Base-by-base conservation (phyloP, 306 rosid species). In the Prunus kanzakura region DNA sequence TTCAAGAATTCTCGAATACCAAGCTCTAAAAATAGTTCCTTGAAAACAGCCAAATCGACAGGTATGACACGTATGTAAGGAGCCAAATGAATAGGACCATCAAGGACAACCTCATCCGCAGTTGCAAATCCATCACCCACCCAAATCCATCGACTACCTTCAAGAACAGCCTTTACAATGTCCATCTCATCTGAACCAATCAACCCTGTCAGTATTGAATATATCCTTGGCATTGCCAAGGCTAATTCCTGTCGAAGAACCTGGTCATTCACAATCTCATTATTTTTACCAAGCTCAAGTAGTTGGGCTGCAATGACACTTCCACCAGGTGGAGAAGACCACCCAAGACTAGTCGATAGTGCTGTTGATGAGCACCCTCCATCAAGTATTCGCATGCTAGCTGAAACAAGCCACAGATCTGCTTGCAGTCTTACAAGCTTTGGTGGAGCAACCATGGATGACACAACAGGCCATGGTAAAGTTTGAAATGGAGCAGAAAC, bases 41-140 rank as follows among this genome's bases (percentile, higher is more conserved):
- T 92, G 82, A 94, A 94, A 85, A 92, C 97, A 69, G 97, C 98
- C 81, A 94, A 83, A 88, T 94, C 98, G 56, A 86, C 74, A 12
- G 98, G 98, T 76, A 94, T 92, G 70, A 92, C 98, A 61, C 98
- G 97, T 46, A 94, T 90, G 71, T 94, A 94, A 66, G 97, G 98
- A 72, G 98, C 97, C 93, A 94, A 86, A 86, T 94, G 95, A 80
- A 94, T 87, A 52, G 96, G 98, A 61, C 98, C 96, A 71, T 92
- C 88, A 82, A 94, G 93, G 79, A 92, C 97, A 76, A 94, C 98
- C 88, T 94, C 98, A 35, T 89, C 93, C 61, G 87, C 75, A 63
- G 93, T 94, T 74, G 95, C 94, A 80, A 94, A 92, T 81, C 98
- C 98, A 83, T 94, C 98, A 68, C 98, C 98, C 79, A 94, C 98